Base-by-base conservation (phyloP, 306 rosid genomes). In the Gynostemma pentaphyllum region DNA sequence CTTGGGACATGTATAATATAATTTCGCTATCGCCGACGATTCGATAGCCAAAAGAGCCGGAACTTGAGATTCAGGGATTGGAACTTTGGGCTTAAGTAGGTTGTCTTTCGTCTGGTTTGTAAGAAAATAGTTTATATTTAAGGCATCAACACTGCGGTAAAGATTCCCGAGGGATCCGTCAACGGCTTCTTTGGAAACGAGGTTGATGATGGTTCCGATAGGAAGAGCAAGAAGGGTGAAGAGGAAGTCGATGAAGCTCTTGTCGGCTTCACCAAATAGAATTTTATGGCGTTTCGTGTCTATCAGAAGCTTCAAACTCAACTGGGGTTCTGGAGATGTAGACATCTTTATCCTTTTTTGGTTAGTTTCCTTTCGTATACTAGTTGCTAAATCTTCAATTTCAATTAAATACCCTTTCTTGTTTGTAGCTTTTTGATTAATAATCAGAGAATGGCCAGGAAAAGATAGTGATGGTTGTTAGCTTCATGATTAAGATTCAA, bases 231-330 rank as follows among this genome's bases (percentile, higher is more conserved):
- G 19, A 7, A 68, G 34, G 16, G 13, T 14, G 55, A 71, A 39
- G 15, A 76, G 76, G 26, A 76, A 71, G 39, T 72, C 74, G 5
- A 42, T 56, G 9, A 68, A 54, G 26, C 47, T 49, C 13, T 63
- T 72, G 5, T 29, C 53, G 0, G 74, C 74, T 55, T 69, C 75
- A 1, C 72, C 78, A 7, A 36, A 68, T 0, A 68, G 48, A 14
- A 76, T 67, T 24, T n/a, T 64, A 0, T 1, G 5, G 4, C 3
- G 9, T 18, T 64, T 47, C 6, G 19, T 23, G 29, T 73, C 69
- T 5, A 77, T 28, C 3, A 69, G 30, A 27, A 72, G 72, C 39
- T 42, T 70, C 41, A 66, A 26, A 13, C 46, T 68, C 15, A n/a
- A 32, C 18, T 24, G 4, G 1, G 42, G 3, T 37, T 37, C 19